Base-by-base conservation (phyloP, 768 basidiomycete genomes). In the Mrakia frigida region DNA sequence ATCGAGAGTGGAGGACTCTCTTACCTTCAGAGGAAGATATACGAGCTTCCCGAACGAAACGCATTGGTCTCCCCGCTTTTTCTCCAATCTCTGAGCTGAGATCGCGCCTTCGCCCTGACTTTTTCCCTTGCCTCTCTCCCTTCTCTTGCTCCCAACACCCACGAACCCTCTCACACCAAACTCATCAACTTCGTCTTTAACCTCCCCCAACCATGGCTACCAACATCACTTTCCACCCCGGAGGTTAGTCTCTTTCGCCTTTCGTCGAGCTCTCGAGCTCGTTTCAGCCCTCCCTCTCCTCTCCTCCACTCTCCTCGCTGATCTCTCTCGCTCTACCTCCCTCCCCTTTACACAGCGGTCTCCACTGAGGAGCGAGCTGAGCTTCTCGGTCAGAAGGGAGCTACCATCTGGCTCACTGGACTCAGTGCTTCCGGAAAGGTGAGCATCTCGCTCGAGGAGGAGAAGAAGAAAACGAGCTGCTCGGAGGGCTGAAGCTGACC, bases 391-490 rank as follows among this genome's bases (percentile, higher is more conserved):
- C 96, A 98, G 82, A 90, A 87, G 79, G 96, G 96, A 31, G 88
- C 90, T 6, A 98, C 96, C 0, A 88, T 98, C 82, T 99, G 97
- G 97, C 84, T 99, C 77, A 99, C 97, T 10, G 97, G 97, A 9
- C 88, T 98, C 25, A 94, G 93, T 81, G 95, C 92, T 10, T 94
- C 92, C 82, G 95, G 95, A 70, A 98, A 97, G 88, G 94, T 93
- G 59, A 73, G 81, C 74, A n/a, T 67, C 13, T 31, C 5, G 31
- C 56, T 60, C 7, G 41, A 46, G n/a, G 23, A 46, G 6, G 11
- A 41, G 41, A 69, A 28, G 43, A 37, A 18, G 33, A 11, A 33
- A 50, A 46, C 46, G 28, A 41, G 46, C 41, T 61, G 2, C 25
- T 41, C 39, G 39, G 39, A 14, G 5, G 5, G 46, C 46, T 50